Evolutionary conservation across 345 rosid species (phyloP).

Genomic region (Noccaea bulbosa): DNA sequence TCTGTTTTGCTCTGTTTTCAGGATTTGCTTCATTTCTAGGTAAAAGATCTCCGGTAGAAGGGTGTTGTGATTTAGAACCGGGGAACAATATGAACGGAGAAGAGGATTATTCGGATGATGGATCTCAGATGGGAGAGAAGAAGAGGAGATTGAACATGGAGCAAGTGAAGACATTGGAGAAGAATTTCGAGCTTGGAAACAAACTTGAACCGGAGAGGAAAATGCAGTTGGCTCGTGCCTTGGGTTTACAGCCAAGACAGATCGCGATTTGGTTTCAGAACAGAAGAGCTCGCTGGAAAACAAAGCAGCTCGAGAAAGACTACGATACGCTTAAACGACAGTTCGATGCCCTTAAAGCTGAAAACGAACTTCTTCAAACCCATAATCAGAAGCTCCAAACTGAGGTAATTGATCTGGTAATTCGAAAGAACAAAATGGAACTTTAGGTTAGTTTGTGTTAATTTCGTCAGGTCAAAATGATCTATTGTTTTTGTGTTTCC

Average conservation of each 20-base stretch:
- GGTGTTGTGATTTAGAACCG: constrained; percentile 51
- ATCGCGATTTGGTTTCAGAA: constrained; percentile 98
- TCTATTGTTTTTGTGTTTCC: too few relatives aligned
- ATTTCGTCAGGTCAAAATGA: too few relatives aligned
- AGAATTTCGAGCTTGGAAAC: constrained; percentile 91
- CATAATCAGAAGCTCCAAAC: constrained; percentile 87
- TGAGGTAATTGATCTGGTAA: constrained; percentile 53
- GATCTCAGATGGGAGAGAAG: constrained; percentile 94
- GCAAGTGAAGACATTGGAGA: constrained; percentile 93
- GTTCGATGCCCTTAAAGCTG: constrained; percentile 75
- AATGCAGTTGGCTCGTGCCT: constrained; percentile 94
- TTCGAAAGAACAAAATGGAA: too few relatives aligned
- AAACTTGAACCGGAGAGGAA: constrained; percentile 99
- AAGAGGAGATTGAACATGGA: constrained; percentile 93
- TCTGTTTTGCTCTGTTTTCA: constrained; percentile 37
- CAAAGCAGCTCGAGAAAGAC: constrained; percentile 95
- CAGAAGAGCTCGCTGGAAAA: constrained; percentile 96
- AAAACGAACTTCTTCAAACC: constrained; percentile 78
- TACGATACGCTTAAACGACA: constrained; percentile 84
- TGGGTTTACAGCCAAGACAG: constrained; percentile 96
- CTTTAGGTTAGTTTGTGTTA: too few relatives aligned
- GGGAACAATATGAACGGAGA: constrained; percentile 56
- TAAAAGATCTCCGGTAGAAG: constrained; percentile 80
- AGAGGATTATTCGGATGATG: constrained; percentile 91
- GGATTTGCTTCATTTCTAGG: constrained; percentile 85